phyloP scores from a whole-genome alignment of 2,329 filamentous ascomycete species.

The Ophiostoma novo-ulmi region DNA sequence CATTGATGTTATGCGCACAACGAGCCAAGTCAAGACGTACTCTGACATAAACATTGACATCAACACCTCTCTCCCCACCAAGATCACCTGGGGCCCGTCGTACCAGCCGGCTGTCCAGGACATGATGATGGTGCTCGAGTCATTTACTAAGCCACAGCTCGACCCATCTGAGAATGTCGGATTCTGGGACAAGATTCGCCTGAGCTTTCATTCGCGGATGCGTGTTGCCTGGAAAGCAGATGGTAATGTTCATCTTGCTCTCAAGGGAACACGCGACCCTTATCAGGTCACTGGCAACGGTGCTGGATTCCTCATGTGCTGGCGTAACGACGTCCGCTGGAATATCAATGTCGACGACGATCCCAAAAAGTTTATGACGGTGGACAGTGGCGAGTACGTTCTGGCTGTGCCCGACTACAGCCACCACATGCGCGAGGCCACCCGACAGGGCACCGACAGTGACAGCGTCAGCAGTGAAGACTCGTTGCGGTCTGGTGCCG shows the following conservation, averaged over 20 bases:
- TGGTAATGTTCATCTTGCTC: slow-evolving; percentile 85
- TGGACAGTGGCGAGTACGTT: slow-evolving; percentile 92
- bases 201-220: slow-evolving; percentile 89
- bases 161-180: slow-evolving; percentile 91
- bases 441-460: slow-evolving; percentile 48
- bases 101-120: slow-evolving; percentile 98
- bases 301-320: slow-evolving; percentile 96
- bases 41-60: slow-evolving; percentile 89
- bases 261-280: slow-evolving; percentile 89
- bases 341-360: slow-evolving; percentile 79
- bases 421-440: slow-evolving; percentile 69
- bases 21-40: slow-evolving; percentile 93
- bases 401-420: slow-evolving; percentile 92
- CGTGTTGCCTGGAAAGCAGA: slow-evolving; percentile 89
- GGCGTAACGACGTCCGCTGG: slow-evolving; percentile 89
- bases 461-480: slow-evolving; percentile 48
- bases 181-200: slow-evolving; percentile 97
- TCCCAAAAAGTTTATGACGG: slow-evolving; percentile 88
- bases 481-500: slow-evolving; percentile 65
- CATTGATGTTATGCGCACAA: slow-evolving; percentile 82
- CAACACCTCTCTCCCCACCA: slow-evolving; percentile 85
- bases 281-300: slow-evolving; percentile 90
- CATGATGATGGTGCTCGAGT: slow-evolving; percentile 99
- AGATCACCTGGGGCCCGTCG: slow-evolving; percentile 94
- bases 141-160: slow-evolving; percentile 90